phyloP scores from a whole-genome alignment of 1,284 basidiomycete species.

The Amylostereum areolatum region DNA sequence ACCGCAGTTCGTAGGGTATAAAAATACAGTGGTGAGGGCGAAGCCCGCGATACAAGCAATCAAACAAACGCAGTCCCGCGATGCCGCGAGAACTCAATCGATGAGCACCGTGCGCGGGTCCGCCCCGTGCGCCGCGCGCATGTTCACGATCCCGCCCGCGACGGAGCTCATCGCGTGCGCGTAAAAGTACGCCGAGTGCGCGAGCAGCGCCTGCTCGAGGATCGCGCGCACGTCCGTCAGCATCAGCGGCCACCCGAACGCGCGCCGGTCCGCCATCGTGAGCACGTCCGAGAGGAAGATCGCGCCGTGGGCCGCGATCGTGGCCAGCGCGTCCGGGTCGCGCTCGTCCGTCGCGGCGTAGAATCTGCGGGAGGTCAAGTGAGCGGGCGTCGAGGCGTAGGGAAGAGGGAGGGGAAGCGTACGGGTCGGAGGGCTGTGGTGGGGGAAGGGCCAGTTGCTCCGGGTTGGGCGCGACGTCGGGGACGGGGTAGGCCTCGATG shows the following conservation, averaged over 20 bases:
- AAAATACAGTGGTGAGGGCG: too few relatives aligned
- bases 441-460: not conserved
- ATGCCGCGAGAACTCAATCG: too few relatives aligned
- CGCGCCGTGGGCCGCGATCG: constrained; percentile 27
- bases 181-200: constrained; percentile 31
- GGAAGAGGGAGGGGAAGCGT: not conserved
- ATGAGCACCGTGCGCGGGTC: constrained; percentile 18
- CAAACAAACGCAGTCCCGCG: too few relatives aligned
- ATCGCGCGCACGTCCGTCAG: constrained; percentile 34
- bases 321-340: constrained; percentile 22
- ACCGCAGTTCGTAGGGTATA: too few relatives aligned
- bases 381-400: too few relatives aligned
- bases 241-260: constrained; percentile 31
- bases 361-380: constrained; percentile 32
- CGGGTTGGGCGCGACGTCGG: not conserved
- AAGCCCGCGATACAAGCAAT: too few relatives aligned
- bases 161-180: constrained; percentile 35
- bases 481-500: not conserved
- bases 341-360: constrained; percentile 38
- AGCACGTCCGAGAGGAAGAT: constrained; percentile 32
- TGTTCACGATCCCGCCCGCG: constrained; percentile 31
- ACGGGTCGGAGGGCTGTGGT: not conserved
- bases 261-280: constrained; percentile 26
- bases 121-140: constrained; percentile 22
- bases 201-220: constrained; percentile 32